Evolutionary conservation across 495 filamentous ascomycete genomes (phyloP), one percentile per base, ranked within the genome.

Genomic region (Haplographium delicatum): DNA sequence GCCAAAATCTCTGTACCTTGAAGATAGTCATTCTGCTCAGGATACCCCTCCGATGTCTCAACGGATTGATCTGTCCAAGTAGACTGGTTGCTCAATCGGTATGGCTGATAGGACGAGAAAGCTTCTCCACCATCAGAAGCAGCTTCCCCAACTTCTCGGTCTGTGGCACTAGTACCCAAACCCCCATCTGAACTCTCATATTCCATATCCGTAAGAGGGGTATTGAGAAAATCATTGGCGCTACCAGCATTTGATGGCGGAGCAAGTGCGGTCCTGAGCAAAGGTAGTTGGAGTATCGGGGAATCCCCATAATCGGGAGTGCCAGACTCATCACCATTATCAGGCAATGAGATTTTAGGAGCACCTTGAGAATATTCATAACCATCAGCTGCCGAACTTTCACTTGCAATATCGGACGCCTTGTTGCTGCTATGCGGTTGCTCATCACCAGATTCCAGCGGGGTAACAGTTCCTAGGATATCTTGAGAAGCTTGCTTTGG

Each of bases 61-160:
- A 80, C 64, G 1, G 76, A 75, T 49, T 72, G 72, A 62, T 80
- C 74, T n/a, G 76, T 80, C 76, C 76, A 80, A 11, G 68, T 62
- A 10, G 75, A 75, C 20, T 69, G 65, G 26, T 73, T 68, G 49
- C 76, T 80, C 18, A 65, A 56, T n/a, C 74, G 69, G 51, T 75
- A 42, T 5, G 20, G 28, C 16, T 44, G n/a, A n/a, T n/a, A n/a
- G n/a, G n/a, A n/a, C n/a, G n/a, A n/a, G n/a, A n/a, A n/a, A n/a
- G n/a, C n/a, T n/a, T n/a, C n/a, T n/a, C n/a, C n/a, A n/a, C n/a
- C n/a, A n/a, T n/a, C n/a, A n/a, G n/a, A n/a, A n/a, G n/a, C n/a
- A n/a, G n/a, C n/a, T n/a, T n/a, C n/a, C n/a, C n/a, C n/a, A n/a
- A n/a, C n/a, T n/a, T 45, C 53, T 10, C n/a, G 47, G 18, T 69